A percentile compares a stretch with the other conserved stretches of the same genome.
Evolutionary conservation across 768 basidiomycete genomes (phyloP).

Genomic region (Agaricus sinodeliciosus): DNA sequence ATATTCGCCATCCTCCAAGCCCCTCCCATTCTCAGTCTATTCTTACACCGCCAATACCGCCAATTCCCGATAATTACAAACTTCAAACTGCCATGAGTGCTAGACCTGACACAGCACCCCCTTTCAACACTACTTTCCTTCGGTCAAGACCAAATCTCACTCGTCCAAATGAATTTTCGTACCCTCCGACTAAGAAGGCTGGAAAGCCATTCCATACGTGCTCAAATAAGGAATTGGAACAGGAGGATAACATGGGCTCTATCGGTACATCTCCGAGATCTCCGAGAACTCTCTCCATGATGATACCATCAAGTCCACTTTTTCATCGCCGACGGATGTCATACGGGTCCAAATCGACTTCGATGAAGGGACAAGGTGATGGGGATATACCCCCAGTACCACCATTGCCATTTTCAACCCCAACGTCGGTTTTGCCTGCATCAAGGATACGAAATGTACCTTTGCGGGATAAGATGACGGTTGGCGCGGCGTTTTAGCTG

Average conservation of each 20-base stretch:
- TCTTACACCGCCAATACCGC: not conserved
- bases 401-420: no score
- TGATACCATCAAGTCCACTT: not conserved
- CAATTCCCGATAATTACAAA: not conserved
- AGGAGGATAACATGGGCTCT: conserved; percentile 2
- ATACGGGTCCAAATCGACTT: not conserved
- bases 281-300: not conserved
- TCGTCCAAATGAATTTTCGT: not conserved
- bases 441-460: no score
- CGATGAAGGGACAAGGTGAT: not conserved
- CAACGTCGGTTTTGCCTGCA: no score
- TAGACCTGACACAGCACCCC: not conserved
- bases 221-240: conserved; percentile 3
- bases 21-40: not conserved
- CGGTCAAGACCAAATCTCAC: not conserved
- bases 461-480: no score
- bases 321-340: not conserved
- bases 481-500: no score
- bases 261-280: conserved; percentile 2
- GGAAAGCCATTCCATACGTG: not conserved
- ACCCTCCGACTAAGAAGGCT: not conserved
- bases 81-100: not conserved
- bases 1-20: not conserved
- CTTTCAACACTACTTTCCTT: not conserved
- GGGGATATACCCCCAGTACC: not conserved